Evolutionary conservation across 1,284 basidiomycete genomes (phyloP).

Genomic region (Tylopilus sp.): DNA sequence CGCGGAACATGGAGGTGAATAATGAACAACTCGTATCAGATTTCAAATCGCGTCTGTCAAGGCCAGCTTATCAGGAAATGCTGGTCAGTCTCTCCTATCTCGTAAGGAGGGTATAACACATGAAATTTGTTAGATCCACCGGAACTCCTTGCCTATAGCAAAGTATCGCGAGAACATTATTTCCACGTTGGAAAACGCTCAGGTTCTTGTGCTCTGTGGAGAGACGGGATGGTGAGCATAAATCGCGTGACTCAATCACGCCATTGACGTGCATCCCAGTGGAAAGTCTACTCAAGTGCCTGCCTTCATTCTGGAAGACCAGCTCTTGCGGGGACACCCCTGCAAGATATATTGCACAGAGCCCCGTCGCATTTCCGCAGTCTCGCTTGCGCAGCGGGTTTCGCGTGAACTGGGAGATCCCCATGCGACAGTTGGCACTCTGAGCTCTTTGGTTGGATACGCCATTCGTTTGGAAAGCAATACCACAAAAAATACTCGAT

Average conservation of each 20-base stretch:
- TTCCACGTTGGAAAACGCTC: constrained; percentile 69
- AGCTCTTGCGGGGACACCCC: constrained; percentile 74
- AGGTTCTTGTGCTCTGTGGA: constrained; percentile 91
- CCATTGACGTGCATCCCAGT: constrained; percentile 40
- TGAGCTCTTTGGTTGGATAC: constrained; percentile 86
- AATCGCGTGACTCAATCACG: background rate
- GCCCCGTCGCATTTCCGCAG: constrained; percentile 94
- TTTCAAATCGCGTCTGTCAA: constrained; percentile 59
- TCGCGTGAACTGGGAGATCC: constrained; percentile 91
- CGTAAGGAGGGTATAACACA: background rate
- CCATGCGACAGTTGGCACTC: constrained; percentile 76
- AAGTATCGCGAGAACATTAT: constrained; percentile 78
- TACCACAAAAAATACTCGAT: constrained; percentile 73
- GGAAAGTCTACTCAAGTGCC: constrained; percentile 99
- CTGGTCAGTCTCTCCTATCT: constrained; percentile 50
- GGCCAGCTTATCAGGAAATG: constrained; percentile 81
- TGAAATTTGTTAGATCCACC: constrained; percentile 48
- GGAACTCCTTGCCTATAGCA: constrained; percentile 85
- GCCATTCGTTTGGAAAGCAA: constrained; percentile 93
- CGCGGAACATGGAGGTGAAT: constrained; percentile 28
- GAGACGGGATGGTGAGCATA: constrained; percentile 87
- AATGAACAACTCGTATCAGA: constrained; percentile 53
- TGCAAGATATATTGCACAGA: constrained; percentile 98
- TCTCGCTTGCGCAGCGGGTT: constrained; percentile 95
- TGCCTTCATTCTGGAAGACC: constrained; percentile 90